Evolutionary conservation across 2,329 filamentous ascomycete genomes (phyloP).

Genomic region (Fusarium drepaniforme): DNA sequence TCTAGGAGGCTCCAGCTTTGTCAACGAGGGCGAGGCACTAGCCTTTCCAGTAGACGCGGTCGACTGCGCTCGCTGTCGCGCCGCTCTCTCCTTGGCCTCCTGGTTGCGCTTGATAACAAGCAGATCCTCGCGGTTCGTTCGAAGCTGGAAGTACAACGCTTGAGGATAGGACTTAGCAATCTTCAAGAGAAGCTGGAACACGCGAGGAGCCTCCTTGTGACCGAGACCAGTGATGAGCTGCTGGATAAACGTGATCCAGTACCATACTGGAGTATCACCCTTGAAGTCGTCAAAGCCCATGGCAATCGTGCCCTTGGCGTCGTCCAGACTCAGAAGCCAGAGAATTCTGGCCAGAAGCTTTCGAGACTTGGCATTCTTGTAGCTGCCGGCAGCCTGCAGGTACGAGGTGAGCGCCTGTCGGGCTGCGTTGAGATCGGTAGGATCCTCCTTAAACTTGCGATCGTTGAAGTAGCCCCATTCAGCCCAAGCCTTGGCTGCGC

Average conservation of each 20-base stretch:
- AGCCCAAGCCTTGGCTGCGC: constrained; percentile 96
- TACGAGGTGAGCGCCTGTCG: constrained; percentile 96
- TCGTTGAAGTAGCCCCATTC: constrained; percentile 99
- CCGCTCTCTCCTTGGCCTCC: constrained; percentile 76
- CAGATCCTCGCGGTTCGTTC: constrained; percentile 96
- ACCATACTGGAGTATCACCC: constrained; percentile 97
- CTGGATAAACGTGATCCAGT: constrained; percentile 99
- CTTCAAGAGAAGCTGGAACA: constrained; percentile 88
- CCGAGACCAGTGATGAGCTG: constrained; percentile 93
- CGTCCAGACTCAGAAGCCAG: constrained; percentile 95
- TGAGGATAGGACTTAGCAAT: constrained; percentile 97
- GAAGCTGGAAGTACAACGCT: constrained; percentile 92
- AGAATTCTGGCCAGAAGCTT: constrained; percentile 94
- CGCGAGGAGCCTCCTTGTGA: constrained; percentile 89
- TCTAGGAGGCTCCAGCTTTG: constrained; percentile 65
- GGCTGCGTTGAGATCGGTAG: constrained; percentile 83
- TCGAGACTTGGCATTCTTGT: constrained; percentile 96
- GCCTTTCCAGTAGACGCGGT: constrained; percentile 59
- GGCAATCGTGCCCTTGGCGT: constrained; percentile 84
- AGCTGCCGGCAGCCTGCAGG: constrained; percentile 93
- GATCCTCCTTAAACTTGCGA: constrained; percentile 92
- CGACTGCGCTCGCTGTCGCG: constrained; percentile 62
- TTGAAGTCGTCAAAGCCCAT: constrained; percentile 95
- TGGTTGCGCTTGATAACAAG: constrained; percentile 90
- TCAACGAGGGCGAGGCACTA: constrained; percentile 60